Evolutionary conservation across 176 grass and related monocot species (phyloP).

Genomic region (Coix lacrymajobi): DNA sequence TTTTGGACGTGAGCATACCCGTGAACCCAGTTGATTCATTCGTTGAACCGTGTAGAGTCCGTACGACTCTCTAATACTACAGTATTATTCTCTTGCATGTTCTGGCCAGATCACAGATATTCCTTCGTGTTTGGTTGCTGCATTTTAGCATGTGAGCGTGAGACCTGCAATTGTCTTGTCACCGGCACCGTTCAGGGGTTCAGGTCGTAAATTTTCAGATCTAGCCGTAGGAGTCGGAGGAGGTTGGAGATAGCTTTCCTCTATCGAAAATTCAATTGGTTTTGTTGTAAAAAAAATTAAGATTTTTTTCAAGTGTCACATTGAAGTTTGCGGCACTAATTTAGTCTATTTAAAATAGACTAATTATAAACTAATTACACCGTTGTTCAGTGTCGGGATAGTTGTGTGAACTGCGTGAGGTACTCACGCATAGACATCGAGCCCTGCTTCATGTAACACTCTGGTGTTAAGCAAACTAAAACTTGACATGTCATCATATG

Average conservation of each 20-base stretch:
- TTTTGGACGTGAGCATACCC: slow-evolving; percentile 27
- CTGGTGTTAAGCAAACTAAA: no score
- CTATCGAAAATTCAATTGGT: not conserved
- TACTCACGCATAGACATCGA: no score
- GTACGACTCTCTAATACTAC: not conserved
- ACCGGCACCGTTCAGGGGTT: not conserved
- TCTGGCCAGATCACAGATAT: slow-evolving; percentile 27
- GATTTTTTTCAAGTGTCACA: no score
- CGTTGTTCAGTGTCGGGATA: no score
- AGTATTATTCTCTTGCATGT: slow-evolving; percentile 10
- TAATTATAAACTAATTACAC: no score
- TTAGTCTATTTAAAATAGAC: no score
- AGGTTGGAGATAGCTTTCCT: not conserved
- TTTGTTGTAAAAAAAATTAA: no score
- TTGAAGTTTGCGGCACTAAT: no score
- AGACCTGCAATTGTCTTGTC: not conserved
- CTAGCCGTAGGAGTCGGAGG: not conserved
- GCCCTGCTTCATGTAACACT: no score
- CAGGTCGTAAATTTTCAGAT: not conserved
- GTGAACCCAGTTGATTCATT: slow-evolving; percentile 1
- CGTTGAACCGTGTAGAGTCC: slow-evolving; percentile 10
- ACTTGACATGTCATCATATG: no score
- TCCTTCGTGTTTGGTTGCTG: slow-evolving; percentile 12
- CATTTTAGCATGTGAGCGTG: slow-evolving; percentile 10
- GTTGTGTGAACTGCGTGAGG: no score